Base-by-base conservation (phyloP, 768 basidiomycete genomes). In the Boletus bicolor region DNA sequence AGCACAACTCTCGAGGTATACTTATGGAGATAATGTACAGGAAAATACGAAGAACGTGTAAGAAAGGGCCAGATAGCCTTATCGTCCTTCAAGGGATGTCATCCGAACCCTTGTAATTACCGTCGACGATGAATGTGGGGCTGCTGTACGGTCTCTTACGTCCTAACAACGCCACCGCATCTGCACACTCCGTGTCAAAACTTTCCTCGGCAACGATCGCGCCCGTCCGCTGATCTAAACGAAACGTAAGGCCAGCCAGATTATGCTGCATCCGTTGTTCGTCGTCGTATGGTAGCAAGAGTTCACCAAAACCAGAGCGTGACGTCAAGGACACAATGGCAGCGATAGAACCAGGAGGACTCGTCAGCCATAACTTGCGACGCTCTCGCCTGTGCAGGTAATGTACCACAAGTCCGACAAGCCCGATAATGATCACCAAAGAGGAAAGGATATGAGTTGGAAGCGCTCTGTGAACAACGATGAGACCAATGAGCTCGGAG, bases 311-410 rank as follows among this genome's bases (percentile, higher is more conserved):
- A 14, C 84, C 84, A 41, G 84, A 85, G 9, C 76, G 81, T 0
- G 82, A 72, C 2, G 85, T 84, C 52, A 85, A 73, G 4, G 85
- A 77, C 9, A 81, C 72, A 34, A 80, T 73, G 10, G 79, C 68
- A 7, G 82, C 86, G 53, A 88, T 83, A 45, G 77, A 81, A 17
- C 85, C 85, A 0, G 86, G 86, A 14, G 77, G 77, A 26, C 79
- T 73, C 1, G 82, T 75, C 10, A 88, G 70, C 63, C 76, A 77
- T 10, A 88, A 64, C 28, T 72, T 70, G 41, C 77, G 75, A 45
- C 85, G 76, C 51, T 77, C 71, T 21, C 70, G 74, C 24, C 72
- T 71, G 65, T 83, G 80, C 30, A 77, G 42, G 54, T 79, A 59
- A 53, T 86, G 83, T 15, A 84, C 49, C 48, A 72, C 61, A 7